Evolutionary conservation across 1,284 basidiomycete genomes (phyloP).

Genomic region (Sporisorium exsertum): DNA sequence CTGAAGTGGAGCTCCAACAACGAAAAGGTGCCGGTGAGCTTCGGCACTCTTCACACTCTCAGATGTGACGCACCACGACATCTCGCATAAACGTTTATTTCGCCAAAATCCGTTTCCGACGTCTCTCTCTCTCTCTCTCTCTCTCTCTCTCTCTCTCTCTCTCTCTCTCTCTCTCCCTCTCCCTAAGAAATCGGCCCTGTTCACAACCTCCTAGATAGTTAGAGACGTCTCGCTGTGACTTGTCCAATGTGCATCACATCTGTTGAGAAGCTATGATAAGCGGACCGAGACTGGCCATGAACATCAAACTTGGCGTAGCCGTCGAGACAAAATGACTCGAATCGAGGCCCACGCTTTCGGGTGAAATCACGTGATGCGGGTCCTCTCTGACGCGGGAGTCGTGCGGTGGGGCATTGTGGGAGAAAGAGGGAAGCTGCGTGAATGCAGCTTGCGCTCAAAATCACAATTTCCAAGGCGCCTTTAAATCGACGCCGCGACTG

Average conservation of each 20-base stretch:
- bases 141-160: neutral
- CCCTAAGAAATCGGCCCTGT: neutral
- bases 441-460: constrained; percentile 19
- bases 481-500: neutral
- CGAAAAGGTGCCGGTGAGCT: constrained; percentile 2
- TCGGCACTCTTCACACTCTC: constrained; percentile 2
- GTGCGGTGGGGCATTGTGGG: constrained; percentile 44
- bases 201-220: neutral
- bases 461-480: constrained; percentile 13
- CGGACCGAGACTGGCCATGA: too few relatives aligned
- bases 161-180: neutral
- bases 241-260: too few relatives aligned
- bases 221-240: neutral
- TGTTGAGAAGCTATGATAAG: too few relatives aligned
- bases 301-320: too few relatives aligned
- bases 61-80: constrained; percentile 14
- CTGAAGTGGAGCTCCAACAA: neutral
- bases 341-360: neutral
- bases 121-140: neutral
- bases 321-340: neutral
- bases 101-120: neutral
- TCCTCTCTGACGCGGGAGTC: constrained; percentile 21
- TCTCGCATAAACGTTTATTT: constrained; percentile 14
- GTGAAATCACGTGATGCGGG: constrained; percentile 32
- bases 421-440: neutral